A percentile compares a stretch with the other conserved stretches of the same genome.
phyloP scores from a whole-genome alignment of 2,329 filamentous ascomycete genomes.

The Aaosphaeria pasadenensis region DNA sequence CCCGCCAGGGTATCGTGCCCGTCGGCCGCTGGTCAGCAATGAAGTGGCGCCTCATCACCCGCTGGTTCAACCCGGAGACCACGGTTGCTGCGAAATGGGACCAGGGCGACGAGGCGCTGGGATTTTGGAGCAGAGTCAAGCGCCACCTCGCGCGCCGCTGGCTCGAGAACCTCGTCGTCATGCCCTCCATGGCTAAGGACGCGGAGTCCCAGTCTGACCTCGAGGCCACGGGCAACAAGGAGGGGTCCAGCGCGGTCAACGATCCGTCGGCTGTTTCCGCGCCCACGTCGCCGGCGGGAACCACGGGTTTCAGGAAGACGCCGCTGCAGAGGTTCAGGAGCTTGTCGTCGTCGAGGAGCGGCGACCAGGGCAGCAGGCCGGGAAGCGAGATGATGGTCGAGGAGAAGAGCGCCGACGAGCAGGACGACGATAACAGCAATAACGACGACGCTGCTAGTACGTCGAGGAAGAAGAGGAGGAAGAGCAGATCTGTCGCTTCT shows the following conservation, averaged over 20 bases:
- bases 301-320: constrained; percentile 15
- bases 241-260: constrained; percentile 26
- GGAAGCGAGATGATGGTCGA: constrained; percentile 40
- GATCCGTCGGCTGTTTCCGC: constrained; percentile 34
- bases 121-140: constrained; percentile 38
- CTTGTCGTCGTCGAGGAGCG: constrained; percentile 30
- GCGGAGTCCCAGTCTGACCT: constrained; percentile 1
- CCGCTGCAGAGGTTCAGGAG: constrained; percentile 24
- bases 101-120: constrained; percentile 37
- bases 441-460: no score
- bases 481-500: no score
- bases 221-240: constrained; percentile 1
- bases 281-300: constrained; percentile 33
- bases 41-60: constrained; percentile 49
- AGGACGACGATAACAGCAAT: background rate
- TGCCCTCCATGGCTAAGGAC: constrained; percentile 11
- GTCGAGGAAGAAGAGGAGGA: no score
- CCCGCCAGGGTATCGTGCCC: constrained; percentile 41
- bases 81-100: constrained; percentile 36
- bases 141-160: constrained; percentile 39
- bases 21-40: constrained; percentile 35
- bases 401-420: constrained; percentile 33
- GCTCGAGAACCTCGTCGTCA: constrained; percentile 35
- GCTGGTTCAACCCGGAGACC: constrained; percentile 45
- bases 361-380: constrained; percentile 10